Percentiles rank a stretch among this genome's conserved stretches.
Evolutionary conservation across 2,329 filamentous ascomycete genomes (phyloP).

Genomic region (Didymella arachidicola): DNA sequence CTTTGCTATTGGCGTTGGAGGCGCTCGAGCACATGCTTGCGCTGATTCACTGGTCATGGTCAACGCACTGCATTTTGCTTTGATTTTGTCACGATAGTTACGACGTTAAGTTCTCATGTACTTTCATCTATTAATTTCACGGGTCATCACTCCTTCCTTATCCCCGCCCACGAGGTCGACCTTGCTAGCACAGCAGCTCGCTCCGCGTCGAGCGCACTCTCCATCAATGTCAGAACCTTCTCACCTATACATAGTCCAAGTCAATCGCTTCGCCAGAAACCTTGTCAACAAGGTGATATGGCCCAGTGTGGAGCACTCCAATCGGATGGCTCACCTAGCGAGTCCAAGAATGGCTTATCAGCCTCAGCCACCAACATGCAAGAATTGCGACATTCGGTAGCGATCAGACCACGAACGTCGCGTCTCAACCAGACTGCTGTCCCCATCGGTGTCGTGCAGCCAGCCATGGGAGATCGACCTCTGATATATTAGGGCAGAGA

Average conservation of each 20-base stretch:
- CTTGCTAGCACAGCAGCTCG: not conserved
- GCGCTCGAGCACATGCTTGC: slow-evolving; percentile 5
- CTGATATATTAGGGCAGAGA: not conserved
- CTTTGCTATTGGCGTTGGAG: slow-evolving; percentile 20
- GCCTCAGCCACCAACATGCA: slow-evolving; percentile 5
- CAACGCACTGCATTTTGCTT: slow-evolving; percentile 10
- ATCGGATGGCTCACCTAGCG: slow-evolving; percentile 3
- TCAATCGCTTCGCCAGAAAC: not conserved
- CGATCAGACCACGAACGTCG: not conserved
- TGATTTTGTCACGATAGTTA: slow-evolving; percentile 10
- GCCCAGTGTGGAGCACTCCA: not conserved
- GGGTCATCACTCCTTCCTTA: slow-evolving; percentile 11
- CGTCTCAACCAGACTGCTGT: not conserved
- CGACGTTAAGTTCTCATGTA: slow-evolving; percentile 13
- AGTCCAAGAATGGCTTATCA: not conserved
- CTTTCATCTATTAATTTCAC: slow-evolving; percentile 22
- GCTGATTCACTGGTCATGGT: slow-evolving; percentile 14
- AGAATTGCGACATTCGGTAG: not conserved
- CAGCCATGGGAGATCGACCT: not conserved
- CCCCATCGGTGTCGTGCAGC: slow-evolving; percentile 6
- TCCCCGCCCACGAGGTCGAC: not conserved
- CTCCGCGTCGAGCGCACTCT: not conserved
- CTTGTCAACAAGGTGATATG: not conserved
- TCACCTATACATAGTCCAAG: not conserved
- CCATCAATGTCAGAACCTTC: not conserved